Base-by-base conservation (phyloP, 2,329 filamentous ascomycete genomes). In the Mycosphaerella sp. region DNA sequence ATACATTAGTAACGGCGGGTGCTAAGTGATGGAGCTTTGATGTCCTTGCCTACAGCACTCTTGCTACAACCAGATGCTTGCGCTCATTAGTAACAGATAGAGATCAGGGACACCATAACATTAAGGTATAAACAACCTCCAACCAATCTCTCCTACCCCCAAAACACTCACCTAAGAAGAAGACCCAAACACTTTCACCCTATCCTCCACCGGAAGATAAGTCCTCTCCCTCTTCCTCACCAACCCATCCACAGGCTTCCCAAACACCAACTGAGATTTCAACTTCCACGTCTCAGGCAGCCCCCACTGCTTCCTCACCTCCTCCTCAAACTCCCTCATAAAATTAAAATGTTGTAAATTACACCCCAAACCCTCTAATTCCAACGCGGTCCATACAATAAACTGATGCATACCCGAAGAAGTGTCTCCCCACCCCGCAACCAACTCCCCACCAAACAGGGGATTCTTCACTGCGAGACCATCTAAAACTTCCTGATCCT, bases 251-350 rank as follows among this genome's bases (percentile, higher is more conserved):
- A 51, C 53, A 3, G 62, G 59, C 48, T 59, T 60, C 1, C 69
- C 68, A 70, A 95, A 91, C 62, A 94, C 88, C 59, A 95, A 75
- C 77, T 94, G 87, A 18, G 85, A 84, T 64, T 84, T 80, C 58
- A 94, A 78, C 66, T 80, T 80, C 88, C 89, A 95, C 60, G 78
- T 77, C 17, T 70, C 64, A 30, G 87, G 85, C 32, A 94, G 60
- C 53, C 77, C 77, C 86, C 87, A 95, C 47, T 56, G 59, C 52
- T 65, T 55, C 35, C 47, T 57, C 17, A 61, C 59, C n/a, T 54
- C 55, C 9, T 56, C 48, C 17, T 49, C 46, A 25, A 57, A 52
- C 16, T 56, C 54, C 3, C 50, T 27, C 42, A 68, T 63, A 13
- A 49, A 56, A 46, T 64, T 63, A 57, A 63, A 62, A 50, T 65